Percentiles rank a stretch among this genome's conserved stretches.
Conservation (phyloP, 257 asterid genomes). For the Capsicum pubescens region DNA sequence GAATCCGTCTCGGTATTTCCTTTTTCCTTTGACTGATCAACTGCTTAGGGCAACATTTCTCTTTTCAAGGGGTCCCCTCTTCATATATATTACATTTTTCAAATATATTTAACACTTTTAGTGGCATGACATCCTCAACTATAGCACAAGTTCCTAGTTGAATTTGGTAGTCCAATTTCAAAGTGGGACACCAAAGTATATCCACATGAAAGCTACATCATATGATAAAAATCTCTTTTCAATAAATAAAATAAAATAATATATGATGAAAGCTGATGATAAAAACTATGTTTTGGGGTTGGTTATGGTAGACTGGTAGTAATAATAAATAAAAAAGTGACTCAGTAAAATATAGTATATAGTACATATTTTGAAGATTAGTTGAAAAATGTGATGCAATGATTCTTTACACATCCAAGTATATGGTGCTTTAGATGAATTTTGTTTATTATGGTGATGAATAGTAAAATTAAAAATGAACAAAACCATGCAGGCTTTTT, state of each 20-base stretch:
- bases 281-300: constrained; percentile 24
- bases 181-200: constrained; percentile 27
- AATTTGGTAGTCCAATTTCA: constrained; percentile 30
- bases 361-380: neutral
- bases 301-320: neutral
- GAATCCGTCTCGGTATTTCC: neutral
- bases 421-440: constrained; percentile 13
- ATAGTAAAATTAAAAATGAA: neutral
- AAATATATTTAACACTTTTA: neutral
- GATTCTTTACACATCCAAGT: neutral
- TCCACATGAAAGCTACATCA: constrained; percentile 20
- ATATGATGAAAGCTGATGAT: neutral
- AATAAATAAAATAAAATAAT: neutral
- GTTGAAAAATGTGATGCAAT: constrained; percentile 21
- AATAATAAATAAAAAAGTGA: neutral
- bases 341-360: neutral
- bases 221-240: neutral
- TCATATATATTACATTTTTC: neutral
- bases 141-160: constrained; percentile 25
- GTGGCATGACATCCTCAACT: constrained; percentile 31
- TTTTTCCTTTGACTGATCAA: constrained; percentile 31
- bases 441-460: neutral
- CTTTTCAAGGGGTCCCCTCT: neutral
- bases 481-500: neutral
- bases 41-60: constrained; percentile 31